Percentiles rank a stretch among this genome's conserved stretches.
Evolutionary conservation across 164 flowering plant species (phyloP).

Genomic region (Amborella trichopoda): DNA sequence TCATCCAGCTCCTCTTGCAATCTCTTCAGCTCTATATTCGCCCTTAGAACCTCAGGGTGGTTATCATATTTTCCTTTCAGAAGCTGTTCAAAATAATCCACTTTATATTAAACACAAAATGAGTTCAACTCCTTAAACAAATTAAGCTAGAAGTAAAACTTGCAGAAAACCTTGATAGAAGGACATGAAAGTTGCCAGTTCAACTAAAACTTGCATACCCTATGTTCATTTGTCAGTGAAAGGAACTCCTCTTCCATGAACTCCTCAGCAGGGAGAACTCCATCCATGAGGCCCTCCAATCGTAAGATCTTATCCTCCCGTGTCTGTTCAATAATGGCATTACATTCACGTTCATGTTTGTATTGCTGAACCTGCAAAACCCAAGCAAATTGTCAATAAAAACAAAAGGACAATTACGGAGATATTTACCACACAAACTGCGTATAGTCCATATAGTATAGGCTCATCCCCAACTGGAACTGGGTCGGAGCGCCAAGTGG

Average conservation of each 20-base stretch:
- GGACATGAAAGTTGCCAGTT: too few relatives aligned
- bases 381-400: too few relatives aligned
- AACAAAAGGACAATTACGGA: too few relatives aligned
- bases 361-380: conserved; percentile 76
- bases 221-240: conserved; percentile 58
- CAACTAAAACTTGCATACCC: too few relatives aligned
- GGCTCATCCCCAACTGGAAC: too few relatives aligned
- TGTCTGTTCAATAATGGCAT: conserved; percentile 65
- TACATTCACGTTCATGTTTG: conserved; percentile 97
- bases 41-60: conserved; percentile 68
- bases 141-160: too few relatives aligned
- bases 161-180: too few relatives aligned
- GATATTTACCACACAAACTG: too few relatives aligned
- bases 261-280: conserved; percentile 73
- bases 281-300: conserved; percentile 95
- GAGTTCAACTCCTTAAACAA: too few relatives aligned
- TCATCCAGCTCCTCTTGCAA: conserved; percentile 70
- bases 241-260: conserved; percentile 76
- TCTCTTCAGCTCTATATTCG: conserved; percentile 62
- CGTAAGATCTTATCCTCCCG: conserved; percentile 90
- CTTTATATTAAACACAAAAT: too few relatives aligned
- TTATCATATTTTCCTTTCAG: conserved; percentile 75
- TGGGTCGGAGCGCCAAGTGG: too few relatives aligned
- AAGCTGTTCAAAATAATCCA: conserved; percentile 43
- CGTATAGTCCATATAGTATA: too few relatives aligned